phyloP scores from a whole-genome alignment of 495 filamentous ascomycete species.

The Aspergillus incahuasiensis region DNA sequence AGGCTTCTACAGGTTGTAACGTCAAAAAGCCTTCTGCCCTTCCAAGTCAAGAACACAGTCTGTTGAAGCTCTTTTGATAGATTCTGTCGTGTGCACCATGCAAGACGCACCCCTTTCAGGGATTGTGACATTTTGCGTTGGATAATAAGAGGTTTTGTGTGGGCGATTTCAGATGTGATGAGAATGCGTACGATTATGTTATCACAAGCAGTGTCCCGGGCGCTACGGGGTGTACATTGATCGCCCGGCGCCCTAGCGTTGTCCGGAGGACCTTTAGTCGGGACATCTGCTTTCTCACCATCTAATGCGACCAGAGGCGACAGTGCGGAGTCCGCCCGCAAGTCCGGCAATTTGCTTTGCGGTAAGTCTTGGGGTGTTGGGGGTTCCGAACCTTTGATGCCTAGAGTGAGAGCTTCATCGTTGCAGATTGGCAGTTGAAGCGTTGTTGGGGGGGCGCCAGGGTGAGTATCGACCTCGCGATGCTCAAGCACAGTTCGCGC shows the following conservation, averaged over 20 bases:
- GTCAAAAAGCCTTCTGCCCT: constrained; percentile 64
- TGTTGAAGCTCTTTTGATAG: constrained; percentile 43
- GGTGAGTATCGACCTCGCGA: background rate
- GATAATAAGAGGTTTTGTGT: constrained; percentile 60
- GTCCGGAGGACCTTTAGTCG: background rate
- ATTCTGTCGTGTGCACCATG: constrained; percentile 62
- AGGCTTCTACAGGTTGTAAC: constrained; percentile 64
- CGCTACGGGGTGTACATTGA: background rate
- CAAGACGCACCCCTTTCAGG: constrained; percentile 58
- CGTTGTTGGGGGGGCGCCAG: background rate
- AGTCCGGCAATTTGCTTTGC: background rate
- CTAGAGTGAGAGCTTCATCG: background rate
- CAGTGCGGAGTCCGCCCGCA: background rate
- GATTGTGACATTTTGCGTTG: constrained; percentile 61
- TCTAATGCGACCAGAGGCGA: background rate
- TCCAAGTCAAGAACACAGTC: constrained; percentile 74
- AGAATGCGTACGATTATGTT: constrained; percentile 60
- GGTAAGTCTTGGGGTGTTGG: background rate
- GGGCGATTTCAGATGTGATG: constrained; percentile 61
- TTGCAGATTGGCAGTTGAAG: background rate
- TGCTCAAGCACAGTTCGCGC: background rate
- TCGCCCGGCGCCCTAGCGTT: background rate
- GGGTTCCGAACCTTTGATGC: background rate
- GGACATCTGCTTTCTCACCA: background rate
- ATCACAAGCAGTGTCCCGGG: constrained; percentile 10